A percentile compares a stretch with the other conserved stretches of the same genome.
Evolutionary conservation across 176 grass and related monocot species (phyloP).

Genomic region (Sorghum bicolor): Sorghum_bicolor_NCBIv3 NC_012873.2:3179001-3179500

Average conservation of each 20-base stretch:
- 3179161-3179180: not conserved
- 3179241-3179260: not conserved
- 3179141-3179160: slow-evolving; percentile 2
- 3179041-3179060: not conserved
- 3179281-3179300: slow-evolving; percentile 13
- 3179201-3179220: not conserved
- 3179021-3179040: slow-evolving; percentile 3
- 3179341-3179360: slow-evolving; percentile 38
- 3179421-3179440: slow-evolving; percentile 46
- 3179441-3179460: slow-evolving; percentile 49
- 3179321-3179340: slow-evolving; percentile 86
- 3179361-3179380: not conserved
- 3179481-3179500: slow-evolving; percentile 67
- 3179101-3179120: not conserved
- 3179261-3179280: slow-evolving; percentile 10
- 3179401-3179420: slow-evolving; percentile 62
- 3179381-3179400: not conserved
- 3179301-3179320: slow-evolving; percentile 62
- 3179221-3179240: not conserved
- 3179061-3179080: not conserved
- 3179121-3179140: slow-evolving; percentile 13
- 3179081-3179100: not conserved
- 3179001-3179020: not conserved
- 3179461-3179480: slow-evolving; percentile 70
- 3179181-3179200: not conserved